Conservation (phyloP, 768 basidiomycete species). For the Trametes meyenii region DNA sequence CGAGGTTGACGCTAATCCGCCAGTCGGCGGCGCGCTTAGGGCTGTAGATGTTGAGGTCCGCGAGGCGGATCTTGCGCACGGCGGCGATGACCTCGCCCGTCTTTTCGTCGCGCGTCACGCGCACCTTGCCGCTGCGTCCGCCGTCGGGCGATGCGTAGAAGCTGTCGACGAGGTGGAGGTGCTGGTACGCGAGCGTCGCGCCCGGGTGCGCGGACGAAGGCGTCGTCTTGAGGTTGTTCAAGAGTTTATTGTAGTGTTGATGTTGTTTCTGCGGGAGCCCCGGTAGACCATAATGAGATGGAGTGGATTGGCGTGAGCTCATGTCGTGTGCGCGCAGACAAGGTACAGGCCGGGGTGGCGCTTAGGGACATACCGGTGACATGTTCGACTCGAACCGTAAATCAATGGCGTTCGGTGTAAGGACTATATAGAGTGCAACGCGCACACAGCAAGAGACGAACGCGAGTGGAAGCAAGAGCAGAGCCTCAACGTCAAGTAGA, state of each 20-base stretch:
- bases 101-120: slow-evolving; percentile 84
- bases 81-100: slow-evolving; percentile 66
- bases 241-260: slow-evolving; percentile 78
- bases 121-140: slow-evolving; percentile 57
- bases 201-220: slow-evolving; percentile 57
- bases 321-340: neutral
- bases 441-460: neutral
- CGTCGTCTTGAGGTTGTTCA: slow-evolving; percentile 77
- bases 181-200: slow-evolving; percentile 70
- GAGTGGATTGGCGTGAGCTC: neutral
- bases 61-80: slow-evolving; percentile 81
- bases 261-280: slow-evolving; percentile 68
- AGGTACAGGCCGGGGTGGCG: slow-evolving; percentile 5
- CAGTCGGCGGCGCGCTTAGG: slow-evolving; percentile 87
- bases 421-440: slow-evolving; percentile 49
- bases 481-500: neutral
- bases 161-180: slow-evolving; percentile 77
- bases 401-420: slow-evolving; percentile 61
- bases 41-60: slow-evolving; percentile 83
- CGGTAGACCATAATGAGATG: no score
- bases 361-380: slow-evolving; percentile 59
- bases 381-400: slow-evolving; percentile 92
- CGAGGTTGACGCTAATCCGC: slow-evolving; percentile 91
- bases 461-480: neutral
- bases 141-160: slow-evolving; percentile 60